Evolutionary conservation across 2,329 filamentous ascomycete species (phyloP).

Genomic region (Dothistroma septosporum): DNA sequence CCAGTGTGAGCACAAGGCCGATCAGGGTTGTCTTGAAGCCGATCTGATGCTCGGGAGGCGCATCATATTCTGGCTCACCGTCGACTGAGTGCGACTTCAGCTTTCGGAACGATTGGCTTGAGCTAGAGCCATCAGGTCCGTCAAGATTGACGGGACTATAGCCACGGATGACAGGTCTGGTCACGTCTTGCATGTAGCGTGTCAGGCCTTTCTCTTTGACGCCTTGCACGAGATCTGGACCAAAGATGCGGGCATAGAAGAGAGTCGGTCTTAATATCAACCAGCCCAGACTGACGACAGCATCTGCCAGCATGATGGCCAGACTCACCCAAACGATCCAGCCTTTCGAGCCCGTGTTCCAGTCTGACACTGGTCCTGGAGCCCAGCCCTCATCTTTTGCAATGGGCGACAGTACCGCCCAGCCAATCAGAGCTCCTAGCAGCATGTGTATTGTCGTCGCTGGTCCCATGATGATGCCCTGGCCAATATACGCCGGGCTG

Average conservation of each 20-base stretch:
- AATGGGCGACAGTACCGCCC: conserved; percentile 84
- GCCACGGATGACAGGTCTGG: conserved; percentile 33
- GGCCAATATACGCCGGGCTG: conserved; percentile 92
- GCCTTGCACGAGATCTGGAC: conserved; percentile 31
- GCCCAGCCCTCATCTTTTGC: conserved; percentile 87
- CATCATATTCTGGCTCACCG: conserved; percentile 61
- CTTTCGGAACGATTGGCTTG: conserved; percentile 3
- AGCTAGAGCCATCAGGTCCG: conserved; percentile 10
- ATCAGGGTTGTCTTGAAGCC: conserved; percentile 65
- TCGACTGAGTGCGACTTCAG: conserved; percentile 4
- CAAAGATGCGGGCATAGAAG: conserved; percentile 41
- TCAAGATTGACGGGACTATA: conserved; percentile 39
- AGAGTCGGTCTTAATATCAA: conserved; percentile 64
- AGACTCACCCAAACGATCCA: conserved; percentile 98
- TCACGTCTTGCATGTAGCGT: conserved; percentile 33
- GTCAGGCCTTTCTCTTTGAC: conserved; percentile 29
- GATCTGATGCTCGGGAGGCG: conserved; percentile 77
- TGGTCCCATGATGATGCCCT: conserved; percentile 98
- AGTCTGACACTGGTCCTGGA: conserved; percentile 77
- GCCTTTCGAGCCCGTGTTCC: conserved; percentile 89
- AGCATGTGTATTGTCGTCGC: conserved; percentile 95
- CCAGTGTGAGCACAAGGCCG: conserved; percentile 71
- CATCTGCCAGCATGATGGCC: conserved; percentile 94
- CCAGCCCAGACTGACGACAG: conserved; percentile 80
- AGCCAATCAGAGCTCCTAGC: conserved; percentile 80